Conservation (phyloP, 2,329 filamentous ascomycete species). For the Beauveria bassiana region DNA sequence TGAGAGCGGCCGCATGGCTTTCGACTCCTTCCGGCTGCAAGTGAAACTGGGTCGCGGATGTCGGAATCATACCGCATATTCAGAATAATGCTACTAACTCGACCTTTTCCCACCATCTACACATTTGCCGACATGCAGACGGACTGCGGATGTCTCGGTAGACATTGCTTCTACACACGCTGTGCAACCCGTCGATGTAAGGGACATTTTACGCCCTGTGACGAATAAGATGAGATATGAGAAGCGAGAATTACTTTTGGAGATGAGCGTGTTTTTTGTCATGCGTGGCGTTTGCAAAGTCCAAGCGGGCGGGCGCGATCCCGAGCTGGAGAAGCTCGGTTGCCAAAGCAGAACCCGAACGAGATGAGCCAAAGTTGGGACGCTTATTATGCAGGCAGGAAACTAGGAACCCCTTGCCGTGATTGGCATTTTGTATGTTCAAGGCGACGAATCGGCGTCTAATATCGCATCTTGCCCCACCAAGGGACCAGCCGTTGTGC, state of each 20-base stretch:
- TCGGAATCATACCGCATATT: neutral
- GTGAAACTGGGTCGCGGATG: conserved; percentile 1
- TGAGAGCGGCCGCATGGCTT: neutral
- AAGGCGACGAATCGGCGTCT: conserved; percentile 5
- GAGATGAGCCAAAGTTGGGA: neutral
- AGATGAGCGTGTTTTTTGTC: neutral
- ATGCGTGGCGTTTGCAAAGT: neutral
- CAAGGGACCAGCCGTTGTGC: neutral
- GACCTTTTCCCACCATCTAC: neutral
- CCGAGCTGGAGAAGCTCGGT: conserved; percentile 1
- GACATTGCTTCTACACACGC: neutral
- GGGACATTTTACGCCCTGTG: neutral
- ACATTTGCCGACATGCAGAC: neutral
- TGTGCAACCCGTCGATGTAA: conserved; percentile 1
- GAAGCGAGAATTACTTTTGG: neutral
- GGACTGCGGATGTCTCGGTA: neutral
- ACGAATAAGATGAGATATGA: neutral
- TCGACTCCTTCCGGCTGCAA: neutral
- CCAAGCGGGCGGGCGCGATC: conserved; percentile 7
- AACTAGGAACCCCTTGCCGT: neutral
- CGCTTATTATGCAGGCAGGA: neutral
- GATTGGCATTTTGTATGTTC: neutral
- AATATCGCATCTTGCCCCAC: neutral
- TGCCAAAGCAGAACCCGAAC: neutral
- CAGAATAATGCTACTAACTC: neutral